These are phyloP conservation scores for Amauroascus verrucosus DNA, from an alignment of 2,329 filamentous ascomycete genomes.

Conservation along the genomic window DNA sequence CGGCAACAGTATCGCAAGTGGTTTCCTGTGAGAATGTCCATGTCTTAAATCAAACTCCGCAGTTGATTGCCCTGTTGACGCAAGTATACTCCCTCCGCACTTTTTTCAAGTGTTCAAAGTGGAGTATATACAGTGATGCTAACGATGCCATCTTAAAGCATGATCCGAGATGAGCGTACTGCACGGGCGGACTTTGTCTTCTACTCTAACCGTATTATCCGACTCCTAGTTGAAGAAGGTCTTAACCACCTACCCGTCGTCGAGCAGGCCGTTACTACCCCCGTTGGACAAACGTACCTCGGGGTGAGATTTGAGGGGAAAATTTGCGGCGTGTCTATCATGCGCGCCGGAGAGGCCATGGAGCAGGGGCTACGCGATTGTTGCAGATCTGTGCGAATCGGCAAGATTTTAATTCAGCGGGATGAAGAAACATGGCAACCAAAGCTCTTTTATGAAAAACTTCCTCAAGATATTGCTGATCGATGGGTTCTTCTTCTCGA, in stretches of 20 bases:
- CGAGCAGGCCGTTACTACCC: slow-evolving; percentile 79
- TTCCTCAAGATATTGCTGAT: slow-evolving; percentile 83
- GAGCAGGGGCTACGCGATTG: slow-evolving; percentile 93
- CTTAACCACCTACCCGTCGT: slow-evolving; percentile 92
- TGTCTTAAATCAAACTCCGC: slow-evolving; percentile 82
- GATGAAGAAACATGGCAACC: slow-evolving; percentile 91
- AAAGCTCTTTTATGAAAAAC: slow-evolving; percentile 94
- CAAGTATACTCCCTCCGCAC: slow-evolving; percentile 46
- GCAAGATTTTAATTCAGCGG: slow-evolving; percentile 94
- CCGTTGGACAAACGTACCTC: slow-evolving; percentile 75
- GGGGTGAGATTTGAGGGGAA: slow-evolving; percentile 95
- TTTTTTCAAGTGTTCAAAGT: background rate
- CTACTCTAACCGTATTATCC: slow-evolving; percentile 96
- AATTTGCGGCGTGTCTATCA: slow-evolving; percentile 96
- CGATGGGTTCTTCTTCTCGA: slow-evolving; percentile 90
- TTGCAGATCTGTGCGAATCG: slow-evolving; percentile 93
- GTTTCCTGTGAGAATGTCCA: slow-evolving; percentile 79
- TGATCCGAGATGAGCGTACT: slow-evolving; percentile 87
- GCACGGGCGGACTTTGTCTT: slow-evolving; percentile 96
- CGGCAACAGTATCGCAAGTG: slow-evolving; percentile 75
- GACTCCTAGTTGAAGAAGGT: slow-evolving; percentile 89
- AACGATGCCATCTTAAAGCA: slow-evolving; percentile 46
- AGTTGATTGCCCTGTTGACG: slow-evolving; percentile 95
- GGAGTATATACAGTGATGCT: background rate
- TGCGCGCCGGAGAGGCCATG: slow-evolving; percentile 97